Evolutionary conservation across 2,329 filamentous ascomycete genomes (phyloP).

Genomic region (Curvularia hawaiiensis): DNA sequence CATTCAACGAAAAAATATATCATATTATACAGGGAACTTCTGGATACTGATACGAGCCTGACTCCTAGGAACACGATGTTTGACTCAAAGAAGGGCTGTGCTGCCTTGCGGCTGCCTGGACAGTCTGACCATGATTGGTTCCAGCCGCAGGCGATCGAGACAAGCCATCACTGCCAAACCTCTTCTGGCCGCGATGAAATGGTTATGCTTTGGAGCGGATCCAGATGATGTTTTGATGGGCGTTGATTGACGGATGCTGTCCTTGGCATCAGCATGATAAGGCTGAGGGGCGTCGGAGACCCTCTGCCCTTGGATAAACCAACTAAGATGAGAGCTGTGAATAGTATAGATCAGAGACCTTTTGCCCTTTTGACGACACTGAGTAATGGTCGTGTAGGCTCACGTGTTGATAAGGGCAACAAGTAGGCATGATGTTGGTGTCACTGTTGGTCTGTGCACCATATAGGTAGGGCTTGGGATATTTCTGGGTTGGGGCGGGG

Average conservation of each 20-base stretch:
- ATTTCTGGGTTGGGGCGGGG: not conserved
- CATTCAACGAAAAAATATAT: not conserved
- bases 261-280: not conserved
- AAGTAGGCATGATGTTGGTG: not conserved
- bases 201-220: not conserved
- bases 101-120: constrained; percentile 38
- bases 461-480: not conserved
- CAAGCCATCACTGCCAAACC: constrained; percentile 9
- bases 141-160: not conserved
- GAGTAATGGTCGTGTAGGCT: not conserved
- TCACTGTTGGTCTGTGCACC: not conserved
- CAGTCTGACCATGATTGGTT: constrained; percentile 25
- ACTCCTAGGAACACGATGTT: constrained; percentile 22
- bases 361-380: constrained; percentile 17
- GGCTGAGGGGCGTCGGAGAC: constrained; percentile 2
- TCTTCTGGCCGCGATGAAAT: not conserved
- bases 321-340: not conserved
- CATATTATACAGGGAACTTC: not conserved
- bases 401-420: not conserved
- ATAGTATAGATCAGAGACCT: not conserved
- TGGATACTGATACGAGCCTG: constrained; percentile 14
- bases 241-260: constrained; percentile 1
- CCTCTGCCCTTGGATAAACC: constrained; percentile 3
- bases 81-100: constrained; percentile 32
- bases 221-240: not conserved